These are phyloP conservation scores for Bruguiera hainesii DNA, from an alignment of 441 rosid genomes.

Conservation along the genomic window DNA sequence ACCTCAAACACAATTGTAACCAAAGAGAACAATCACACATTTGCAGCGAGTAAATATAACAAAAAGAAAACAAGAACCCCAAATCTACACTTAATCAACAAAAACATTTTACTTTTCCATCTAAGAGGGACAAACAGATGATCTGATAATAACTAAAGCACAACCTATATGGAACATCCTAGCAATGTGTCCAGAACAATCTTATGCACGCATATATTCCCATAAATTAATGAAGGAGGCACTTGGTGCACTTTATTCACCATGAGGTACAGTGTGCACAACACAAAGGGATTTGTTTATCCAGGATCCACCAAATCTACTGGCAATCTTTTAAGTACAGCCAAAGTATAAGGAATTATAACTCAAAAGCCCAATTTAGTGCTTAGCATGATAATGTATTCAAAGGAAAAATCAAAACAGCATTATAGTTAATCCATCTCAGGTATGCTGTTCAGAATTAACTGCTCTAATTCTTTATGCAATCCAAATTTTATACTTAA, in stretches of 20 bases:
- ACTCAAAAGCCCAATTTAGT: no score
- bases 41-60: neutral
- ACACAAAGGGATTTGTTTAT: neutral
- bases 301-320: no score
- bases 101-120: neutral
- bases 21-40: neutral
- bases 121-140: neutral
- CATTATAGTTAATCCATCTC: no score
- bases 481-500: no score
- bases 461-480: no score
- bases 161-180: neutral
- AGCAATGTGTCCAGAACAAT: neutral
- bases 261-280: slow-evolving; percentile 4
- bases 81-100: neutral
- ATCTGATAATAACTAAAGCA: neutral
- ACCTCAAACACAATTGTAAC: neutral
- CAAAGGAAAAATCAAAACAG: no score
- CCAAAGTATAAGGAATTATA: neutral
- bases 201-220: neutral
- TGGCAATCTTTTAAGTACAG: neutral
- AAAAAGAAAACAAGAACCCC: neutral
- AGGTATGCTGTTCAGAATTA: no score
- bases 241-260: neutral
- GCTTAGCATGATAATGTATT: no score
- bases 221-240: neutral